Evolutionary conservation across 345 rosid genomes (phyloP), one percentile per base, ranked within the genome.

Genomic region (Populus nigra): DNA sequence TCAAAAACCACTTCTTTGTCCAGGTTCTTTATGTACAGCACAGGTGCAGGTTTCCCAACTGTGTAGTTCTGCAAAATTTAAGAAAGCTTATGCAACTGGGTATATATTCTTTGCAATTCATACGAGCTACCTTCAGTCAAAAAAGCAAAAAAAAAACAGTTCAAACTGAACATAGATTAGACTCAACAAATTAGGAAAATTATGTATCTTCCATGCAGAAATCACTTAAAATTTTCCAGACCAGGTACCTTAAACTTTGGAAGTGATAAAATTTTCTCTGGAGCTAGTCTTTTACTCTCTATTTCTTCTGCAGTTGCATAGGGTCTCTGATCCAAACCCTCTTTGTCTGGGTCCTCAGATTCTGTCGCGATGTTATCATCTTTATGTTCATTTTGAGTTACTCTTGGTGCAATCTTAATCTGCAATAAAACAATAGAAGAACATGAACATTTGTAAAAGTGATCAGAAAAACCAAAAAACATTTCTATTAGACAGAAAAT

Each of bases 11-110:
- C 91, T 79, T 93, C 96, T 86, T 95, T 95, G 69, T 92, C 91
- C 84, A 95, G 85, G 85, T 95, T 95, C 91, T 95, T 93, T 82
- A 93, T 83, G 82, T 95, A 95, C 81, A 93, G 74, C 41, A 95
- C 93, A 62, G 91, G 69, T 65, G 94, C 88, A 35, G 99, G 99
- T 86, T 84, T 87, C 76, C 99, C 98, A 75, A 92, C 89, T 33
- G 91, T 77, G 78, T 95, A 95, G 79, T 89, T 95, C 99, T 94
- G 98, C 91, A 84, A 18, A 62, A 81, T 45, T 61, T 73, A 77
- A 25, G 68, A 45, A n/a, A 68, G 65, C n/a, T 33, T 74, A 47
- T 53, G n/a, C 23, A 18, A 53, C 55, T 23, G 25, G 55, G 18
- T 43, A 39, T 69, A 22, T 9, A 33, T 17, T 2, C 57, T 38